Percentiles rank a stretch among this genome's conserved stretches.
phyloP scores from a whole-genome alignment of 2,329 filamentous ascomycete species.

The Ophiocordyceps polyrhachis-furcata region DNA sequence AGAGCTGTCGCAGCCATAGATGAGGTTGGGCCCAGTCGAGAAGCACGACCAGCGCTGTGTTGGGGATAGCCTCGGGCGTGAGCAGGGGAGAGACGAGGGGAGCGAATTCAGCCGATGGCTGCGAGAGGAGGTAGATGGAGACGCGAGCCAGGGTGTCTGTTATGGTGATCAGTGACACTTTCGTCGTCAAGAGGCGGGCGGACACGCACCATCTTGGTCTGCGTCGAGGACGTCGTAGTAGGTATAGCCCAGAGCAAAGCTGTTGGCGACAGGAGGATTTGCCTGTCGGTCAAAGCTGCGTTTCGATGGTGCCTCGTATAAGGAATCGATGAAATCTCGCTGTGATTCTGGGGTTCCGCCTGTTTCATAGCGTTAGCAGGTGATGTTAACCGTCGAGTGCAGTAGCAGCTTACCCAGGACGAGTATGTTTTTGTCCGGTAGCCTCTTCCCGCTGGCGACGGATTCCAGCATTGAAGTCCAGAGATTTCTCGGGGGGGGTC shows the following conservation, averaged over 20 bases:
- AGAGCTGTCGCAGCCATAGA: conserved; percentile 74
- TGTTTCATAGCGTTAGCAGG: conserved; percentile 19
- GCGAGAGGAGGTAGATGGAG: conserved; percentile 75
- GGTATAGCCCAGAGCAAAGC: conserved; percentile 83
- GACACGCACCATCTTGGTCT: conserved; percentile 68
- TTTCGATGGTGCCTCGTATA: conserved; percentile 34
- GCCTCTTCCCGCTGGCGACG: conserved; percentile 72
- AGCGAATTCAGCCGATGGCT: conserved; percentile 64
- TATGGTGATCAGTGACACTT: conserved; percentile 6
- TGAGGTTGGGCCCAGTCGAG: conserved; percentile 92
- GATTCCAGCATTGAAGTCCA: conserved; percentile 89
- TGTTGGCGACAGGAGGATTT: conserved; percentile 69
- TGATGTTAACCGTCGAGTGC: not conserved
- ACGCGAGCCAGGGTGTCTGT: conserved; percentile 76
- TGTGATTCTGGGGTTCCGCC: conserved; percentile 71
- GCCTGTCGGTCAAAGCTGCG: conserved; percentile 38
- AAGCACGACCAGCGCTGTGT: conserved; percentile 78
- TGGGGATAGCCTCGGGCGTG: conserved; percentile 64
- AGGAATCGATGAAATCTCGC: conserved; percentile 58
- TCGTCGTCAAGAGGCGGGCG: not conserved
- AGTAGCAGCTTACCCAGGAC: conserved; percentile 46
- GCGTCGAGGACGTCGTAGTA: conserved; percentile 89
- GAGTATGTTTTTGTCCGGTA: conserved; percentile 82
- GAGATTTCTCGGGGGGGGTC: conserved; percentile 68
- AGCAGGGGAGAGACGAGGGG: conserved; percentile 70